Evolutionary conservation across 2,329 filamentous ascomycete species (phyloP), one percentile per base, ranked within the genome.

Genomic region (Botrytis cinerea): DNA sequence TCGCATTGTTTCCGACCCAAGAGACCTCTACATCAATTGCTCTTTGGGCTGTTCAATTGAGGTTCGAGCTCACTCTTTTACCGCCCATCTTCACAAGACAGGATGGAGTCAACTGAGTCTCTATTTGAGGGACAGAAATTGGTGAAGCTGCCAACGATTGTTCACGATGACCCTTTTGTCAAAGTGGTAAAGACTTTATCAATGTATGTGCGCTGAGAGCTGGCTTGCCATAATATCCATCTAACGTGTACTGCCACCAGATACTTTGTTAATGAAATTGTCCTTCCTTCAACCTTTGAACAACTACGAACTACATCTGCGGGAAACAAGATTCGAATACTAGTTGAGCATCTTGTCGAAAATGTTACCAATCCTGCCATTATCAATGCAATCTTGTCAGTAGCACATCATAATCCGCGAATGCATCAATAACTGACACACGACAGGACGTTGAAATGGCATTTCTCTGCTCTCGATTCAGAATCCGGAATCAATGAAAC

Each of bases 351-450:
- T 80, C 85, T 95, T 45, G 86, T 86, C 71, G 81, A 85, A 35
- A 86, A 86, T 32, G 90, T 91, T 78, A 89, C 88, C 73, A 92
- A 94, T 80, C 89, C 88, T 8, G 89, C 88, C 74, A 88, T 93
- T 72, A 90, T 94, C 62, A 92, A 91, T 79, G 91, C 92, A 68
- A 83, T 95, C 46, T 83, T 95, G 91, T 93, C 84, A 81, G 90
- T 87, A 73, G 20, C 38, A 8, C n/a, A 32, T 48, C 7, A 54
- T 18, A 2, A 18, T 54, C 2, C 12, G 2, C 14, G 14, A 57
- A 28, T 25, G 1, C 35, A 32, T 32, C 32, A 73, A 18, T 70
- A n/a, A 28, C 57, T 73, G 32, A 54, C 43, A 74, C 74, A 72
- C 35, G 12, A n/a, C 73, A 93, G 92, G 67, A 92, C 91, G 1